Conservation (phyloP, 75 land plant genomes). For the Pseudotsuga menziesii region DNA sequence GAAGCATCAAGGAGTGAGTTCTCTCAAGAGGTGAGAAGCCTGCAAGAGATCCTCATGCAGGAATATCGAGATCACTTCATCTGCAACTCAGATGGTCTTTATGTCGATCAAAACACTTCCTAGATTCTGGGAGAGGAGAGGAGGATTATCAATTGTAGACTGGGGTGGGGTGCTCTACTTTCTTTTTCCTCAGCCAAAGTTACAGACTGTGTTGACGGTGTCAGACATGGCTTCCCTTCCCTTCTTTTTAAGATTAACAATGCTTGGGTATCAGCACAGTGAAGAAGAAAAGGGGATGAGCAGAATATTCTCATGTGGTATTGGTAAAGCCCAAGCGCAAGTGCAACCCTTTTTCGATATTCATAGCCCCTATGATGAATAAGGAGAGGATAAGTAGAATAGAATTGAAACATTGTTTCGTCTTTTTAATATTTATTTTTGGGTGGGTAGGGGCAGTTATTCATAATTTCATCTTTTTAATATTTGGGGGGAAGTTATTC, state of each 20-base stretch:
- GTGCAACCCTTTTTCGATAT: neutral
- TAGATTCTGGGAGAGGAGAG: constrained; percentile 15
- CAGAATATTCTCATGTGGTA: no score
- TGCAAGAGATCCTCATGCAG: neutral
- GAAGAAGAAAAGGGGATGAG: no score
- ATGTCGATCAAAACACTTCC: constrained; percentile 26
- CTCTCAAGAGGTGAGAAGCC: neutral
- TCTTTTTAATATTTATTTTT: no score
- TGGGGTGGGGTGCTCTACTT: constrained; percentile 41
- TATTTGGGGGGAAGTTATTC: no score
- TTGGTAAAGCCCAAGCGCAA: neutral
- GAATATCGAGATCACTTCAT: constrained; percentile 8
- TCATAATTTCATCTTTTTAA: no score
- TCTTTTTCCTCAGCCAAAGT: constrained; percentile 28
- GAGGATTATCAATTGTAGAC: constrained; percentile 14
- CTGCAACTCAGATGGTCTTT: constrained; percentile 39
- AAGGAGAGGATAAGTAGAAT: no score
- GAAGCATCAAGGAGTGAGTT: neutral
- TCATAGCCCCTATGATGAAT: no score
- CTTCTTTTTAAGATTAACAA: constrained; percentile 28
- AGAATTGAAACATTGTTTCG: no score
- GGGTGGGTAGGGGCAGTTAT: no score
- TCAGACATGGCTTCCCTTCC: constrained; percentile 41
- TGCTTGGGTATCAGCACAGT: no score
- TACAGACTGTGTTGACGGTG: constrained; percentile 13